phyloP scores from a whole-genome alignment of 768 basidiomycete species.

The Lactarius deliciosus region DNA sequence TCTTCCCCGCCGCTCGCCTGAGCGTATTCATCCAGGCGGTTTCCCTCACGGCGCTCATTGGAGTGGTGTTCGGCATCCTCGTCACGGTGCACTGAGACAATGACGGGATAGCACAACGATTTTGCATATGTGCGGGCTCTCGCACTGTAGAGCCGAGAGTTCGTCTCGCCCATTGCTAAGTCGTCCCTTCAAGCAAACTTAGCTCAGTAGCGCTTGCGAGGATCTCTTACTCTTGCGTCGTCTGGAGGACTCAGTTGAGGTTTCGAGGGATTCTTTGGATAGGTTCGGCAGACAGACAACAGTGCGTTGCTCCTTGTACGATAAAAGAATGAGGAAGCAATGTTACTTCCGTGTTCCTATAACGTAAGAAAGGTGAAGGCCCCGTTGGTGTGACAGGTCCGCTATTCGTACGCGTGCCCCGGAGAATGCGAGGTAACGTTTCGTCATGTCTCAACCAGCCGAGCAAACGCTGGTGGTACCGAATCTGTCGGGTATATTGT shows the following conservation, averaged over 20 bases:
- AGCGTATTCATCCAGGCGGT: slow-evolving; percentile 37
- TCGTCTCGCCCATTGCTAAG: not conserved
- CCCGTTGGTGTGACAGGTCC: too few species aligned
- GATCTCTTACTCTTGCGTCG: not conserved
- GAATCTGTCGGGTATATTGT: too few species aligned
- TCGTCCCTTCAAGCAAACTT: not conserved
- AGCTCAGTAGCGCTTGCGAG: not conserved
- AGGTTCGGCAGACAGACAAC: not conserved
- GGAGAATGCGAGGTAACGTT: too few species aligned
- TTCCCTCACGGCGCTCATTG: slow-evolving; percentile 36
- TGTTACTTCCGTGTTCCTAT: not conserved
- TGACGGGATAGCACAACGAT: not conserved
- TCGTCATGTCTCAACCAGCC: too few species aligned
- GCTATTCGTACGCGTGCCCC: too few species aligned
- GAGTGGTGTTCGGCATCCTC: slow-evolving; percentile 42
- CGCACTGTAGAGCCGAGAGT: not conserved
- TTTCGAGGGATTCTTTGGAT: not conserved
- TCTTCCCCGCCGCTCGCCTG: slow-evolving; percentile 44
- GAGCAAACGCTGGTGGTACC: too few species aligned
- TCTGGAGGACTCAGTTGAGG: too few species aligned
- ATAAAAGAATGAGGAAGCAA: not conserved
- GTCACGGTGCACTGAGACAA: slow-evolving; percentile 29
- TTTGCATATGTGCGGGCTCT: not conserved
- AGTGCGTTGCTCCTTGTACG: not conserved
- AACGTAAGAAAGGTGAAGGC: not conserved